phyloP scores from a whole-genome alignment of 345 rosid species.

The Anastatica hierochuntica region DNA sequence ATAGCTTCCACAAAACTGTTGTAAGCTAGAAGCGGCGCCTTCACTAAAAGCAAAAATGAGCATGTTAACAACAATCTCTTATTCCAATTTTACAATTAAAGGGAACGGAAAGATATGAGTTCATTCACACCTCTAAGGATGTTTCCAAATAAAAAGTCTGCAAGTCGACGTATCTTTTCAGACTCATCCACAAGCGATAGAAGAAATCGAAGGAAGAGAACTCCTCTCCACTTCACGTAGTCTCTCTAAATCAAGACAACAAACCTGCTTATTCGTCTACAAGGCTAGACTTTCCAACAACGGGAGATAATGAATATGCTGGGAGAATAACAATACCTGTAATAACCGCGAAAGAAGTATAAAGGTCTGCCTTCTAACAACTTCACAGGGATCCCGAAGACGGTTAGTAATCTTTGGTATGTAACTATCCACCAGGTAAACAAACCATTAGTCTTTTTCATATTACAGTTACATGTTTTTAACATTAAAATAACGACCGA shows the following conservation, averaged over 20 bases:
- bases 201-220: conserved; percentile 79
- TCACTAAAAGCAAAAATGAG: conserved; percentile 38
- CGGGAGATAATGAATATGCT: not conserved
- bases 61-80: not conserved
- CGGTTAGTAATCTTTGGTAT: conserved; percentile 78
- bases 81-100: not conserved
- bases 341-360: conserved; percentile 79
- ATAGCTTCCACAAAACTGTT: conserved; percentile 95
- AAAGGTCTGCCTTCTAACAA: conserved; percentile 90
- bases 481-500: not conserved
- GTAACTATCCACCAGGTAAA: conserved; percentile 42
- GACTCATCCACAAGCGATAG: conserved; percentile 89
- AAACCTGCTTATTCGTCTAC: not conserved
- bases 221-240: conserved; percentile 98
- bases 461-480: not conserved
- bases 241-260: conserved; percentile 52
- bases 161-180: conserved; percentile 75
- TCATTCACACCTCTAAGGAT: conserved; percentile 62
- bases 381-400: conserved; percentile 79
- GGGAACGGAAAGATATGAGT: not conserved
- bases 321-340: conserved; percentile 46
- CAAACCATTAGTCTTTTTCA: conserved; percentile 12
- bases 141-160: conserved; percentile 79
- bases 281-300: not conserved
- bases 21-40: conserved; percentile 93